Evolutionary conservation across 2,329 filamentous ascomycete species (phyloP), one percentile per base, ranked within the genome.

Genomic region (Venturiaceae sp.): DNA sequence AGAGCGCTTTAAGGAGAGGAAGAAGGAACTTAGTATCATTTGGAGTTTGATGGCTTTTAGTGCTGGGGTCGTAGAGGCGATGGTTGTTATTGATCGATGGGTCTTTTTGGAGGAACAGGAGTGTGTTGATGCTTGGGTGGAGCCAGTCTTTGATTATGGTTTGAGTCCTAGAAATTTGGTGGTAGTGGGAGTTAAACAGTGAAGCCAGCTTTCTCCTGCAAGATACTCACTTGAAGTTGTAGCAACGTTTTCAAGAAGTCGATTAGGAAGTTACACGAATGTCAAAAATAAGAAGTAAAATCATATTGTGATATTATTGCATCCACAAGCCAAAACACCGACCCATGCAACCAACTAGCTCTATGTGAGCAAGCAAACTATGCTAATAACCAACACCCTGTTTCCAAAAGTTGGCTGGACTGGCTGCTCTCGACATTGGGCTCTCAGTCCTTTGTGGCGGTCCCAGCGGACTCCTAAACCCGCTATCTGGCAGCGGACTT

Each of bases 31-130:
- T 39, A 90, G 87, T 67, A 81, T 95, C 7, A 83, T 95, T 60
- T 99, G 94, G 94, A 90, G 84, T 64, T 71, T 99, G 66, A 99
- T 99, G 92, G 92, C 94, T 1, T 96, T 96, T 66, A 95, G 90
- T 70, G 92, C 92, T 2, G 84, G 84, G 21, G 87, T 96, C 3
- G 85, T 95, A 2, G 94, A 99, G 76, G 90, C 90, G 33, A 77
- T 95, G 60, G 92, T 99, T 66, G 90, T 95, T 55, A 83, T 87
- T 50, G 94, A 99, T 76, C 81, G 94, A 50, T 99, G 90, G 88
- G 75, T 88, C 62, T 99, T 86, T 74, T 75, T 99, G 64, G 81
- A 78, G 60, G 92, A 99, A 74, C 88, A 95, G 64, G 67, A 75
- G 54, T 81, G 86, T 44, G 75, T 86, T 63, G 81, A 87, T 63